Base-by-base conservation (phyloP, 495 filamentous ascomycete genomes). In the Trichoderma reesei region DNA sequence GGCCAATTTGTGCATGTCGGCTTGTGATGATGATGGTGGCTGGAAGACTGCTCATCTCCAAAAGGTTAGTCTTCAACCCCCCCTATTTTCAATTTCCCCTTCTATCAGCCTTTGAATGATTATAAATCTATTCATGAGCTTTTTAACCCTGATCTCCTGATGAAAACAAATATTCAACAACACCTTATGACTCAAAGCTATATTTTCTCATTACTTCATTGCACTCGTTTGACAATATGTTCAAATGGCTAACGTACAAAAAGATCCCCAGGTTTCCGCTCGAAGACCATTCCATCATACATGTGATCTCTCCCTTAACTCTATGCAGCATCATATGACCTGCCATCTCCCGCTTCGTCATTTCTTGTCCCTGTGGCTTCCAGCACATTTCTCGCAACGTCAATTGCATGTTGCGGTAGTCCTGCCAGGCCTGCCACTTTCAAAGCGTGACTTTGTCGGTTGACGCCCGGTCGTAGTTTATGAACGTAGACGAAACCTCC, bases 351-450 rank as follows among this genome's bases (percentile, higher is more conserved):
- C 26, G 26, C 26, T 1, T 26, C 31, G 26, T 60, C 31, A 20
- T 18, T 5, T 7, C 66, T 62, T 37, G 42, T 61, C 68, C 38
- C 63, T 67, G 16, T 44, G 33, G 63, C 64, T 20, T 69, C 73
- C 62, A 84, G 66, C 3, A 82, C 70, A 60, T 73, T 67, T 64
- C 70, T 71, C 5, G 88, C 88, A 61, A 87, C 72, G 26, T 74
- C 75, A 46, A 90, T 81, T 1, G 83, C 83, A 41, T 79, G 74
- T 61, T 80, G 81, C 5, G 88, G 88, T 61, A 91, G 68, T 68
- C 91, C 92, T 13, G 94, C 95, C 66, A 98, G 73, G 62, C 85
- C 82, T 14, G 95, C 95, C 10, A 98, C 94, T 70, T 95, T 97
- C 56, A 98, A 72, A 33, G 94, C 94, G 76, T 98, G 95, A 51